phyloP scores from a whole-genome alignment of 768 basidiomycete genomes.

The Mycena alexandri region DNA sequence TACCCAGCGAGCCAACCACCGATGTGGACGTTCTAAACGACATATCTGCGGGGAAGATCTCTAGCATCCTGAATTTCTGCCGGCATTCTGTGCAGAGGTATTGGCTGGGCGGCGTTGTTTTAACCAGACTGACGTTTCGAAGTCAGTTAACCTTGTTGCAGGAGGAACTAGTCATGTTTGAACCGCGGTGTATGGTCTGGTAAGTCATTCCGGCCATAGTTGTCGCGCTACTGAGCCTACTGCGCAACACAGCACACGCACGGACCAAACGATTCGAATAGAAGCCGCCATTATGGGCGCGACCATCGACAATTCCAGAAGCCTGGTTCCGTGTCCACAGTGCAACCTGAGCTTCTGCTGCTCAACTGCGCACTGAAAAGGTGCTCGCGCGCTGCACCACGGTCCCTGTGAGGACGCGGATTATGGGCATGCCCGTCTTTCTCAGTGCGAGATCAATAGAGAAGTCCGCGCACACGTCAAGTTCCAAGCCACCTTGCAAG shows the following conservation, averaged over 20 bases:
- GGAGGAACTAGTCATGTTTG: conserved; percentile 36
- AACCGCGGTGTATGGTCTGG: conserved; percentile 43
- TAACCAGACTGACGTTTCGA: too few species aligned
- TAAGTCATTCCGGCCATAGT: too few species aligned
- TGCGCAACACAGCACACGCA: conserved; percentile 35
- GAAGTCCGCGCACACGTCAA: conserved; percentile 37
- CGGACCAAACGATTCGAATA: conserved; percentile 43
- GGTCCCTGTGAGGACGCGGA: conserved; percentile 37
- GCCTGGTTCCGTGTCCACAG: conserved; percentile 38
- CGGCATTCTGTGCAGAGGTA: conserved; percentile 5
- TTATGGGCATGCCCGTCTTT: conserved; percentile 21
- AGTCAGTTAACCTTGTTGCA: not conserved
- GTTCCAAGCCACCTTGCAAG: conserved; percentile 24
- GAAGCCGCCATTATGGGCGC: conserved; percentile 28
- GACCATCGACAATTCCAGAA: conserved; percentile 5
- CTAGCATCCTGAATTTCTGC: not conserved
- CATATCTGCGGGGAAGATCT: not conserved
- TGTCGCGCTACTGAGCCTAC: too few species aligned
- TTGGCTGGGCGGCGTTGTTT: too few species aligned
- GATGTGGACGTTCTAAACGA: conserved; percentile 23
- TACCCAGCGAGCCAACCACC: conserved; percentile 16
- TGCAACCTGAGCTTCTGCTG: conserved; percentile 46
- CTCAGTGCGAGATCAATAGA: conserved; percentile 45
- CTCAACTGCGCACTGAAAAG: conserved; percentile 41
- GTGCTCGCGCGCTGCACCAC: conserved; percentile 36